Evolutionary conservation across 169 alveolate genomes (phyloP), one percentile per base, ranked within the genome.

Genomic region (Babesia caballi): DNA sequence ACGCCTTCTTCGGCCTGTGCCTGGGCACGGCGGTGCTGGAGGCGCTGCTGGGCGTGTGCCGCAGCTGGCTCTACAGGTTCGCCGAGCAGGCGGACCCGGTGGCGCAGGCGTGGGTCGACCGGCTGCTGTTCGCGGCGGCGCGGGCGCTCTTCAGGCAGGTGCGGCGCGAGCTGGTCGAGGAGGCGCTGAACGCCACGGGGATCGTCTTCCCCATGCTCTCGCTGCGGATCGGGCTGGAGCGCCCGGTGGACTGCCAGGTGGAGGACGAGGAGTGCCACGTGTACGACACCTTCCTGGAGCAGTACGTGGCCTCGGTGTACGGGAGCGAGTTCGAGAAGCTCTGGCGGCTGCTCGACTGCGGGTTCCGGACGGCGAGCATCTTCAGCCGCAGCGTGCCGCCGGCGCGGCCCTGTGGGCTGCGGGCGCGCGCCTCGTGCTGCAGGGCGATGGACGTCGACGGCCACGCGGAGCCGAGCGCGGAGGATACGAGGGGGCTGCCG

Each of bases 311-410:
- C 2, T 67, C 78, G 8, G 67, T 67, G 0, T 75, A 65, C 40
- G 73, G 73, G 9, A 51, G 52, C 50, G 67, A 54, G 36, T 75
- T 75, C 46, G 71, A 75, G 30, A 75, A 75, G 65, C 49, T 75
- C 44, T 75, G 85, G 85, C 3, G 77, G 60, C 50, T 60, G 38
- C 56, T 75, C 32, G 63, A 75, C 42, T 75, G 85, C 35, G 71
- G 66, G 33, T 38, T 60, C 49, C 73, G 60, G 2, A 63, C 73
- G 7, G 44, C 73, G 25, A 63, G 51, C 32, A 15, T 63, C 1
- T 49, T 63, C 30, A 47, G 25, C 50, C 44, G 73, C 27, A 54
- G 40, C 38, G n/a, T 38, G 38, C 69, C 11, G 25, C 57, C 57
- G 0, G 21, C 47, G 8, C 42, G n/a, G 3, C 1, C 3, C 4